Conservation (phyloP, 305 asterid species). For the Solanum hybrid region DNA sequence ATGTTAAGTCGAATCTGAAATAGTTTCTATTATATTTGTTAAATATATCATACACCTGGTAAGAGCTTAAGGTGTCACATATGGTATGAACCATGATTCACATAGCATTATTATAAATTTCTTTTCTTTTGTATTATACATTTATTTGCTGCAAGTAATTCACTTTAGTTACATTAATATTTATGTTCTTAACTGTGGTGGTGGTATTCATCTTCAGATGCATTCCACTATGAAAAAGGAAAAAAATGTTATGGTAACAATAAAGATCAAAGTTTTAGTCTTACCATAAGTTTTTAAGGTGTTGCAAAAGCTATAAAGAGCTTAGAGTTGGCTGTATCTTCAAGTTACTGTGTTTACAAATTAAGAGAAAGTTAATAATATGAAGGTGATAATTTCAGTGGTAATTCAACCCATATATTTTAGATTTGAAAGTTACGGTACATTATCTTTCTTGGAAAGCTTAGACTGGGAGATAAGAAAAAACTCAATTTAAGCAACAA, state of each 20-base stretch:
- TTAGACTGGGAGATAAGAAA: background rate
- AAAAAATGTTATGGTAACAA: background rate
- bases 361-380: background rate
- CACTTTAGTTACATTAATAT: background rate
- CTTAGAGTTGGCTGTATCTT: background rate
- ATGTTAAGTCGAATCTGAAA: no score
- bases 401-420: background rate
- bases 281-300: background rate
- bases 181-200: background rate
- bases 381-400: background rate
- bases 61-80: background rate
- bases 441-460: no score
- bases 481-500: background rate
- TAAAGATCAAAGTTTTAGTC: background rate
- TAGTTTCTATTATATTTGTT: background rate
- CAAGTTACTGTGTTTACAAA: background rate
- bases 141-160: background rate
- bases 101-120: background rate
- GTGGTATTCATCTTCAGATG: background rate
- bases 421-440: no score
- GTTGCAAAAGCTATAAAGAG: background rate
- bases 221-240: background rate
- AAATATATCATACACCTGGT: background rate
- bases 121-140: background rate
- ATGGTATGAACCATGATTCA: background rate